phyloP scores from a whole-genome alignment of 176 grass and related monocot species.

The Hordeum vulgare region DNA sequence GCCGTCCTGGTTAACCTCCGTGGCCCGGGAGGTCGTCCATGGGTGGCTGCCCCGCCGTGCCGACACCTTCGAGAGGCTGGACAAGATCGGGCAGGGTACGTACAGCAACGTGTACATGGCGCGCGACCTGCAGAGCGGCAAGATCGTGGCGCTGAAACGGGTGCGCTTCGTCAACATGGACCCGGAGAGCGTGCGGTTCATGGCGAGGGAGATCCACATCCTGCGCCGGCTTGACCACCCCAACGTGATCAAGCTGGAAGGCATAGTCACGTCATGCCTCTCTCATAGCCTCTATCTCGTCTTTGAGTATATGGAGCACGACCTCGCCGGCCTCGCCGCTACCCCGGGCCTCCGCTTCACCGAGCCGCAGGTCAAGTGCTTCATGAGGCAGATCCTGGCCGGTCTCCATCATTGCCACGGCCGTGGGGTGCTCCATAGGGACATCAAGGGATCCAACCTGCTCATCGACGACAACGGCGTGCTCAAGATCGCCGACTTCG shows the following conservation, averaged over 20 bases:
- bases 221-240: constrained; percentile 56
- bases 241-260: constrained; percentile 61
- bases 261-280: constrained; percentile 63
- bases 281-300: constrained; percentile 77
- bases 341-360: constrained; percentile 46
- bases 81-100: constrained; percentile 82
- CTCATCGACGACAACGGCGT: constrained; percentile 46
- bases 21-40: constrained; percentile 45
- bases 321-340: constrained; percentile 64
- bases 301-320: constrained; percentile 99
- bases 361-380: constrained; percentile 60
- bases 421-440: constrained; percentile 45
- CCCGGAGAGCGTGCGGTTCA: constrained; percentile 73
- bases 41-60: constrained; percentile 62
- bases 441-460: constrained; percentile 72
- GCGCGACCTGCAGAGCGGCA: constrained; percentile 50
- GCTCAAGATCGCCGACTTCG: constrained; percentile 60
- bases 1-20: constrained; percentile 60
- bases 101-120: constrained; percentile 80
- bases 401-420: constrained; percentile 58
- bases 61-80: constrained; percentile 56
- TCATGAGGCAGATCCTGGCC: constrained; percentile 47
- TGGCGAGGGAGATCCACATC: constrained; percentile 71
- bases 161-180: constrained; percentile 77
- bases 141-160: constrained; percentile 69